Evolutionary conservation across 2,329 filamentous ascomycete genomes (phyloP), one percentile per base, ranked within the genome.

Genomic region (Fusarium nelsonii): DNA sequence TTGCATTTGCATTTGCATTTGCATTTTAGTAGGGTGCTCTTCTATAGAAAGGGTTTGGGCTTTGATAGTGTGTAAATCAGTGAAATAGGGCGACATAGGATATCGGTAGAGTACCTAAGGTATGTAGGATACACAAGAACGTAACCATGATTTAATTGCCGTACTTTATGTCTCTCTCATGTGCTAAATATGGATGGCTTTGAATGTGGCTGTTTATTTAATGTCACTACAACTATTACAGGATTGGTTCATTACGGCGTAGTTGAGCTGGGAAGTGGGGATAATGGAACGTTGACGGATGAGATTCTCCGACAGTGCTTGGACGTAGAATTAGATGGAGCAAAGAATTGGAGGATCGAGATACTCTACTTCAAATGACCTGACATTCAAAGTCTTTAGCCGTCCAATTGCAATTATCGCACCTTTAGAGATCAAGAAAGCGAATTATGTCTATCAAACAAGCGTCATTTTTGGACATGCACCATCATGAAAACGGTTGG

Each of bases 401-500:
- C 4, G 40, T 16, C 23, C 15, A 16, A n/a, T 43, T n/a, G 3
- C 8, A 43, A n/a, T 11, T 6, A 28, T 28, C 5, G 6, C 8
- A 18, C n/a, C 4, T 28, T 30, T n/a, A 10, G 18, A 20, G 43
- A 45, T n/a, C 3, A 20, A 32, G 18, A 28, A 45, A 18, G 18
- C n/a, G n/a, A 32, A 51, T 39, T 44, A 57, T 65, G 41, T 16
- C 14, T 28, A 30, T 48, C 12, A 30, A 23, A 15, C 26, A 16
- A n/a, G 34, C 34, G 48, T 37, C 37, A 51, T 40, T 51, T 40
- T 15, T 30, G n/a, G 18, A 51, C n/a, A 50, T 37, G 32, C 41
- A 56, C 18, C 23, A 56, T 50, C 12, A 63, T 67, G 37, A 53
- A 56, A 69, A 54, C 66, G 63, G 58, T 54, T 68, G 62, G 66